Conservation (phyloP, 1,139 yeast genomes). For the Scheffersomyces quercinus region DNA sequence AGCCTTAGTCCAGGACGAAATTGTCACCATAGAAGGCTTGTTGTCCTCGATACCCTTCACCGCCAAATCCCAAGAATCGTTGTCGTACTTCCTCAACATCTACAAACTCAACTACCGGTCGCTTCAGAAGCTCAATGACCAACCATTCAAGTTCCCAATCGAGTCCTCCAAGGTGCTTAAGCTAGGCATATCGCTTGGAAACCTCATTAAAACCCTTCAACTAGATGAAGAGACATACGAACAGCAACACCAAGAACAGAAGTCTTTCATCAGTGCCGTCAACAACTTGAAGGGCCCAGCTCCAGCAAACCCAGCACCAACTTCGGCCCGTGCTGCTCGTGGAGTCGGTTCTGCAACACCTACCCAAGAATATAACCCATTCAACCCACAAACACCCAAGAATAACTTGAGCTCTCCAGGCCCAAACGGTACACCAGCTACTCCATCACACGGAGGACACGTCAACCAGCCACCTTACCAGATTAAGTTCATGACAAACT, state of each 20-base stretch:
- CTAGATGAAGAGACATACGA: conserved; percentile 35
- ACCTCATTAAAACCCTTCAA: conserved; percentile 38
- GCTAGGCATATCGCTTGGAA: conserved; percentile 46
- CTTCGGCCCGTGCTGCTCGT: not conserved
- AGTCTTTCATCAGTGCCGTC: conserved; percentile 10
- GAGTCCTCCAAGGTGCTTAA: conserved; percentile 42
- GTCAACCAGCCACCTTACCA: conserved; percentile 29
- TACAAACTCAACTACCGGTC: conserved; percentile 34
- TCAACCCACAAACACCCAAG: conserved; percentile 7
- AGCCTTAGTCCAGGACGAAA: conserved; percentile 24
- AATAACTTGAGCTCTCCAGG: conserved; percentile 7
- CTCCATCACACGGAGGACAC: conserved; percentile 1
- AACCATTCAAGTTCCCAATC: conserved; percentile 30
- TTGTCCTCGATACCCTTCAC: conserved; percentile 39
- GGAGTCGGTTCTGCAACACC: not conserved
- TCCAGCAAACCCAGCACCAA: conserved; percentile 1
- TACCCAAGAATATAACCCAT: conserved; percentile 3
- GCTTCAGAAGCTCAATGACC: conserved; percentile 22
- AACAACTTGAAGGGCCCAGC: conserved; percentile 11
- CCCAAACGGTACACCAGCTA: not conserved
- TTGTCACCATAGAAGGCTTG: conserved; percentile 28
- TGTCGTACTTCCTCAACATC: conserved; percentile 30
- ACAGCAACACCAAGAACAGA: conserved; percentile 26
- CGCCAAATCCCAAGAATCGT: conserved; percentile 7
- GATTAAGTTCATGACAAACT: conserved; percentile 36